Percentiles rank a stretch among this genome's conserved stretches.
Conservation (phyloP, 2,329 filamentous ascomycete species). For the Mycosphaerella sp. region DNA sequence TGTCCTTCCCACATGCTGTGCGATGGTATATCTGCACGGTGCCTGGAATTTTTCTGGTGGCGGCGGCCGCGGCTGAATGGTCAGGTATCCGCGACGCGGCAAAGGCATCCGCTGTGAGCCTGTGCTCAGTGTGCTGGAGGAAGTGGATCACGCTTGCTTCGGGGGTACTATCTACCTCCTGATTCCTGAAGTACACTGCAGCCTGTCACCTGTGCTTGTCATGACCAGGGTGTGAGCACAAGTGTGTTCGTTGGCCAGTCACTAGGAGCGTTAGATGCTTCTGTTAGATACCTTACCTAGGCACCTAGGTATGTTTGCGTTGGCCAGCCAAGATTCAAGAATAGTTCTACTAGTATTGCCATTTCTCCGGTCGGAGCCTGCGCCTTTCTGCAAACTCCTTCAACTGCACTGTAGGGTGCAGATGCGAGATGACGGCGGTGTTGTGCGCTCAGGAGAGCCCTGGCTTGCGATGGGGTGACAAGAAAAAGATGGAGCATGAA, state of each 20-base stretch:
- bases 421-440: background rate
- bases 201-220: background rate
- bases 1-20: background rate
- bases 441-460: background rate
- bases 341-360: background rate
- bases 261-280: conserved; percentile 4
- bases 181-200: too few species aligned
- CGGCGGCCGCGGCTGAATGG: background rate
- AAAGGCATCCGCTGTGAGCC: background rate
- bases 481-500: background rate
- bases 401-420: background rate
- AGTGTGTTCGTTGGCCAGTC: background rate
- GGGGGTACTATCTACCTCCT: background rate
- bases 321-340: background rate
- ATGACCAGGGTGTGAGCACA: conserved; percentile 4
- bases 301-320: background rate
- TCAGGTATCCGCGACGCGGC: background rate
- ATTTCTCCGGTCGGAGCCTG: background rate
- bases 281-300: background rate
- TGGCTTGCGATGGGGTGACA: background rate
- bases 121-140: conserved; percentile 1
- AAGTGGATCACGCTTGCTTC: conserved; percentile 7
- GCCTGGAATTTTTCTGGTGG: background rate
- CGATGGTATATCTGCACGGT: background rate
- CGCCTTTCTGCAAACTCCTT: background rate